A percentile compares a stretch with the other conserved stretches of the same genome.
phyloP scores from a whole-genome alignment of 768 basidiomycete species.

The Leccinum arenicola region DNA sequence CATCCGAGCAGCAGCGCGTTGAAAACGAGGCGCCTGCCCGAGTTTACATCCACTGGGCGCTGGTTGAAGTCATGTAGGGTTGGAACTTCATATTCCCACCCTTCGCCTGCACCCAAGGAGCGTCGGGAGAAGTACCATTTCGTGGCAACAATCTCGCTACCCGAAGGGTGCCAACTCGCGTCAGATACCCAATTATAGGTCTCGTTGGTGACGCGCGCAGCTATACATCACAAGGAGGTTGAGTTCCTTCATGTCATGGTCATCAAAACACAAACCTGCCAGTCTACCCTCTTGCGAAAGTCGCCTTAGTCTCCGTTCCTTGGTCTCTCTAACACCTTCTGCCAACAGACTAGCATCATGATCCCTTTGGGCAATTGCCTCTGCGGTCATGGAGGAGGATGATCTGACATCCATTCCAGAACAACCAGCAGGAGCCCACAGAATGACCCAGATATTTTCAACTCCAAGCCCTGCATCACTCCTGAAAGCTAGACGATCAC shows the following conservation, averaged over 20 bases:
- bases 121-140: constrained; percentile 72
- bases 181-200: constrained; percentile 72
- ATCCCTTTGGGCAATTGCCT: constrained; percentile 36
- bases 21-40: constrained; percentile 53
- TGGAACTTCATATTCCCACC: constrained; percentile 64
- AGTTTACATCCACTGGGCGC: constrained; percentile 34
- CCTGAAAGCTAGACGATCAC: constrained; percentile 61
- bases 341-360: constrained; percentile 48
- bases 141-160: constrained; percentile 61
- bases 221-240: constrained; percentile 21
- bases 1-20: constrained; percentile 60
- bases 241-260: constrained; percentile 2
- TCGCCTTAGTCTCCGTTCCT: constrained; percentile 44
- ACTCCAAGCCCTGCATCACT: constrained; percentile 73
- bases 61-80: constrained; percentile 3
- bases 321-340: constrained; percentile 50
- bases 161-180: constrained; percentile 68
- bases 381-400: constrained; percentile 29
- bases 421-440: constrained; percentile 58
- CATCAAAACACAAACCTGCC: constrained; percentile 33
- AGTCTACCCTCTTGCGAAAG: constrained; percentile 57
- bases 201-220: constrained; percentile 62
- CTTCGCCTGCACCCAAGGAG: constrained; percentile 69
- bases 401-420: constrained; percentile 53
- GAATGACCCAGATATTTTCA: constrained; percentile 71